Base-by-base conservation (phyloP, 176 grass and related monocot genomes). In the Aegilops umbellulata region DNA sequence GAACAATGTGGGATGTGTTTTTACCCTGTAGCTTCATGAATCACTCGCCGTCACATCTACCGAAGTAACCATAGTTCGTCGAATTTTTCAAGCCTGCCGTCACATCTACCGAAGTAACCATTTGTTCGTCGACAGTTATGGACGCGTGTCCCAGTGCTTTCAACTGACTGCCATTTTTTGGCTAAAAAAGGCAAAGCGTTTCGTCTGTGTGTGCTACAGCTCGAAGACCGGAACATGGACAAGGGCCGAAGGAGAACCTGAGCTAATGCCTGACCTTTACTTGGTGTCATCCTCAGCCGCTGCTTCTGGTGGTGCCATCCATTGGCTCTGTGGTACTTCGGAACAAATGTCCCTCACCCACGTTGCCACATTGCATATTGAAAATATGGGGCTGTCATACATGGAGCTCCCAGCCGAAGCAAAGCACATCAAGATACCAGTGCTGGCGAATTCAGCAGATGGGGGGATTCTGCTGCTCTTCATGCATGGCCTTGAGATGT, bases 401-500 rank as follows among this genome's bases (percentile, higher is more conserved):
- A 4, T 82, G 71, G 86, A 88, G 49, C 80, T 83, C 64, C 86
- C 86, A 36, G 65, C 51, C 9, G 64, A 88, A 70, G 73, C 26
- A 22, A 83, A 49, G 35, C 7, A 6, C 63, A 78, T 7, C 26
- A 63, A 49, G 36, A 27, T 14, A 7, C 64, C 47, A 2, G 67
- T 83, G 25, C 25, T 70, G n/a, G 62, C 8, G 14, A 78, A 24
- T 44, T 88, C 86, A 47, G 80, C 12, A 23, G 79, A 82, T 0
- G 61, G 86, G 30, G 35, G 25, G 0, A 35, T 83, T 78, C 15
- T 88, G 14, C 44, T 88, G 86, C 35, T 88, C 13, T 55, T 83
- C 10, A 30, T 78, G 63, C 76, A 83, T n/a, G 86, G 74, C 53
- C 86, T 83, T 71, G 51, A 70, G 64, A 78, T 88, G 86, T 71